These are phyloP conservation scores for Hevea brasiliensis DNA, from an alignment of 345 rosid species.

Conservation along the genomic window DNA sequence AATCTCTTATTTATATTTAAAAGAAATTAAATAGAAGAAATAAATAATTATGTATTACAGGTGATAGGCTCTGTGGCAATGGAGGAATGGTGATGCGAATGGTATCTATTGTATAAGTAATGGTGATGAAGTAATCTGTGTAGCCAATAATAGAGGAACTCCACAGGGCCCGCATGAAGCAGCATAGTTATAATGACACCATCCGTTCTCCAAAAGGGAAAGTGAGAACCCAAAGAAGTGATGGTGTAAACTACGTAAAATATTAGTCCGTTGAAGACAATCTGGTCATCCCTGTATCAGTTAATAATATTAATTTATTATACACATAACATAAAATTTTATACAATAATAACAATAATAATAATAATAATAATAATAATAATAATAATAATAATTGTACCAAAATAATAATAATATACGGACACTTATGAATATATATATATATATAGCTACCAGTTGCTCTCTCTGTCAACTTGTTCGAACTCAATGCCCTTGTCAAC, in stretches of 20 bases:
- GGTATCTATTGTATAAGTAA: conserved; percentile 78
- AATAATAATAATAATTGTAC: no score
- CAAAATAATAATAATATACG: background rate
- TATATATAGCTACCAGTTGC: no score
- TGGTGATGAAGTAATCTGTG: conserved; percentile 81
- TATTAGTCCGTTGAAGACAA: conserved; percentile 53
- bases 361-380: no score
- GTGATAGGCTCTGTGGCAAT: conserved; percentile 82
- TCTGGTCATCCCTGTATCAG: conserved; percentile 92
- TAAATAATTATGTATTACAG: conserved; percentile 28
- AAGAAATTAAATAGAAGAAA: no score
- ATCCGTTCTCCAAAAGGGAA: conserved; percentile 65
- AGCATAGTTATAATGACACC: conserved; percentile 46
- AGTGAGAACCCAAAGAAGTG: conserved; percentile 23
- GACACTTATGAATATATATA: no score
- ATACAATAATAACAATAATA: no score
- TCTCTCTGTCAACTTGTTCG: conserved; percentile 75
- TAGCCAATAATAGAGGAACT: conserved; percentile 80
- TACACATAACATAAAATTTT: no score
- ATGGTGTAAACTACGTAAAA: conserved; percentile 27
- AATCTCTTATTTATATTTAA: no score
- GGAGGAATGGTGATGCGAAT: conserved; percentile 89
- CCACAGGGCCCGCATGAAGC: conserved; percentile 77
- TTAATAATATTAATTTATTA: no score
- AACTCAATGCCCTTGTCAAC: conserved; percentile 68